Evolutionary conservation across 2,329 filamentous ascomycete genomes (phyloP).

Genomic region (Verticillium klebahnii): DNA sequence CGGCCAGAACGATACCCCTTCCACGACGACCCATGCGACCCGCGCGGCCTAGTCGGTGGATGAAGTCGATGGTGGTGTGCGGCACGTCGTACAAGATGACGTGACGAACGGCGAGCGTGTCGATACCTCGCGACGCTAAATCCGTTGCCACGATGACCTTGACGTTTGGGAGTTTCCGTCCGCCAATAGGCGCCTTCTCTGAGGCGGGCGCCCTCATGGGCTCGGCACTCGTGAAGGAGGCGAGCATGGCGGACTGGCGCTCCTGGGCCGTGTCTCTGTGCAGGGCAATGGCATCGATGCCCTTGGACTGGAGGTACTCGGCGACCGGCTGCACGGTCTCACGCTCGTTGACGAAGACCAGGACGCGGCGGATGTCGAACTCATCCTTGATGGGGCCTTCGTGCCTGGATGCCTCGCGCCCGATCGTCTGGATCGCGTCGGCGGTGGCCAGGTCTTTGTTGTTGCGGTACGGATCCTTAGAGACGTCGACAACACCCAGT

Average conservation of each 20-base stretch:
- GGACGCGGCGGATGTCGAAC: slow-evolving; percentile 73
- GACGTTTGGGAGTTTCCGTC: slow-evolving; percentile 63
- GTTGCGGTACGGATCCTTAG: slow-evolving; percentile 87
- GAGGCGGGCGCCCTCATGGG: slow-evolving; percentile 28
- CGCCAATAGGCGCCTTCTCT: slow-evolving; percentile 19
- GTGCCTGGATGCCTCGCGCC: slow-evolving; percentile 63
- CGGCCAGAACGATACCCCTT: slow-evolving; percentile 83
- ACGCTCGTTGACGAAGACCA: slow-evolving; percentile 96
- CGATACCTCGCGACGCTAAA: slow-evolving; percentile 85
- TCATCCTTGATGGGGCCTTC: slow-evolving; percentile 51
- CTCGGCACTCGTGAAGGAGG: slow-evolving; percentile 61
- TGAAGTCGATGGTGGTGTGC: slow-evolving; percentile 96
- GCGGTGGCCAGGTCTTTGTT: slow-evolving; percentile 93
- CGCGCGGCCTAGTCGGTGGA: slow-evolving; percentile 87
- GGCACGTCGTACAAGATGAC: slow-evolving; percentile 97
- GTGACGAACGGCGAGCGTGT: slow-evolving; percentile 84
- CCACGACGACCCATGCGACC: slow-evolving; percentile 91
- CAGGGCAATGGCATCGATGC: slow-evolving; percentile 81
- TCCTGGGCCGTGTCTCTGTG: slow-evolving; percentile 79
- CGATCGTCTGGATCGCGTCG: slow-evolving; percentile 90
- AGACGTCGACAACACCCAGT: slow-evolving; percentile 86
- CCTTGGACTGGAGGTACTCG: slow-evolving; percentile 73
- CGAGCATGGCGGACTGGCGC: slow-evolving; percentile 71
- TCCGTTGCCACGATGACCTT: slow-evolving; percentile 95
- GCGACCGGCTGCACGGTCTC: slow-evolving; percentile 81